Percentiles rank a stretch among this genome's conserved stretches.
These are phyloP conservation scores for Penicillium cataractarum DNA, from an alignment of 495 filamentous ascomycete genomes.

Conservation along the genomic window DNA sequence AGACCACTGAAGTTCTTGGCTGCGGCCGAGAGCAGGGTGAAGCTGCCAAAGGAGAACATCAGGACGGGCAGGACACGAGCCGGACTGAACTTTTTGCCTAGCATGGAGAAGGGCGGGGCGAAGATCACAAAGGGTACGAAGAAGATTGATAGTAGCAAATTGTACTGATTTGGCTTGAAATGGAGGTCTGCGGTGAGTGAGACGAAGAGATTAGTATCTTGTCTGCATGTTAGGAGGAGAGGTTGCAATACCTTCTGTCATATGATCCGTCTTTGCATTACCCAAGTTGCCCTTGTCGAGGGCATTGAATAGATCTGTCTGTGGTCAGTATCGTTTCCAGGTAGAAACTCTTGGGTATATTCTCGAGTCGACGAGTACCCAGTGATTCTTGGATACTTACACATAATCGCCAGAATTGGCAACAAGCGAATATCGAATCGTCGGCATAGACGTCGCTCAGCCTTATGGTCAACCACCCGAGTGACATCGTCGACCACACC, in stretches of 20 bases:
- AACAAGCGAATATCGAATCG: conserved; percentile 65
- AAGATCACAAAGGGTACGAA: conserved; percentile 72
- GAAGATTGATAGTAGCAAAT: conserved; percentile 69
- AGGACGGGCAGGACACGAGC: conserved; percentile 61
- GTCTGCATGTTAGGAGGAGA: conserved; percentile 5
- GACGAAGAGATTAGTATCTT: neutral
- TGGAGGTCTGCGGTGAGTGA: conserved; percentile 41
- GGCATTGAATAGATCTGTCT: conserved; percentile 58
- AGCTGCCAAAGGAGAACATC: conserved; percentile 66
- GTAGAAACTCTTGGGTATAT: neutral
- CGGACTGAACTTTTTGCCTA: conserved; percentile 67
- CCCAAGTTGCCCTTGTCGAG: conserved; percentile 68
- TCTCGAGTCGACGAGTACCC: neutral
- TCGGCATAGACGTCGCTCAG: conserved; percentile 63
- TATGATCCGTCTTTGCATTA: conserved; percentile 68
- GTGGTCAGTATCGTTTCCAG: neutral
- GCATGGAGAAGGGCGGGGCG: conserved; percentile 63
- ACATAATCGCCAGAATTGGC: conserved; percentile 68
- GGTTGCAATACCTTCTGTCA: conserved; percentile 43
- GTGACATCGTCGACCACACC: conserved; percentile 41
- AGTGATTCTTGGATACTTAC: conserved; percentile 34
- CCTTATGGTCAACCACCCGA: conserved; percentile 46
- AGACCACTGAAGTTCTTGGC: conserved; percentile 64
- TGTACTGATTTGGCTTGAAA: conserved; percentile 67
- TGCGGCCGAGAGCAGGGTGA: conserved; percentile 57